Percentiles rank a stretch among this genome's conserved stretches.
These are phyloP conservation scores for Colletotrichum sp. DNA, from an alignment of 2,329 filamentous ascomycete genomes.

Conservation along the genomic window DNA sequence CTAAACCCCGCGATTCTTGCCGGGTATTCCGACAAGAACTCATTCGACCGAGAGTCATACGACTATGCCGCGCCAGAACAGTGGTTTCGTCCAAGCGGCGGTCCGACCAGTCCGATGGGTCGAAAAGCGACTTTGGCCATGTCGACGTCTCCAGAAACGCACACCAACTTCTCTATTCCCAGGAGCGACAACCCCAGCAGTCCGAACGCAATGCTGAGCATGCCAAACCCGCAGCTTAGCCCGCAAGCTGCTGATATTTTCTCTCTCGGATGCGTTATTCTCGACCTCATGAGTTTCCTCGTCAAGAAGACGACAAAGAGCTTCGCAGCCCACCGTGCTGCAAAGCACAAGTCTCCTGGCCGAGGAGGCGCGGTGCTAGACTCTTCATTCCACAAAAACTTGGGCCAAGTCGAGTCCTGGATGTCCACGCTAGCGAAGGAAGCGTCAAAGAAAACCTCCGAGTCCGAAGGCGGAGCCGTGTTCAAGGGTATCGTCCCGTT, in stretches of 20 bases:
- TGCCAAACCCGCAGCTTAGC: slow-evolving; percentile 49
- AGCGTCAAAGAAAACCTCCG: slow-evolving; percentile 50
- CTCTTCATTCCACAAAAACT: slow-evolving; percentile 74
- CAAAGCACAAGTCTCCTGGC: slow-evolving; percentile 65
- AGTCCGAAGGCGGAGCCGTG: slow-evolving; percentile 44
- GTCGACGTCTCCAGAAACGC: slow-evolving; percentile 38
- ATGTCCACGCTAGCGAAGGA: slow-evolving; percentile 66
- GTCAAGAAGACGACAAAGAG: slow-evolving; percentile 70
- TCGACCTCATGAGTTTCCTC: slow-evolving; percentile 73
- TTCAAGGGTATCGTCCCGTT: slow-evolving; percentile 58
- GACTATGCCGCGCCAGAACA: slow-evolving; percentile 77
- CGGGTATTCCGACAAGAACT: slow-evolving; percentile 38
- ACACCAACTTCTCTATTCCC: slow-evolving; percentile 40
- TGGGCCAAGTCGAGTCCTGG: slow-evolving; percentile 72
- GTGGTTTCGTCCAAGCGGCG: slow-evolving; percentile 48
- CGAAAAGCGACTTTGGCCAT: slow-evolving; percentile 35
- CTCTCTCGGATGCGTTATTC: slow-evolving; percentile 73
- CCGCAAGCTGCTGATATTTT: slow-evolving; percentile 72
- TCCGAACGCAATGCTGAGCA: slow-evolving; percentile 37
- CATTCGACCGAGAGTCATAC: slow-evolving; percentile 72
- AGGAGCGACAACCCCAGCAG: slow-evolving; percentile 31
- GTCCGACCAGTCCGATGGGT: slow-evolving; percentile 36
- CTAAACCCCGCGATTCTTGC: slow-evolving; percentile 45
- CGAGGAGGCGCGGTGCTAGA: slow-evolving; percentile 68
- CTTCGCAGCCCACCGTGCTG: slow-evolving; percentile 69